These are phyloP conservation scores for Pseudogymnoascus sp. DNA, from an alignment of 2,329 filamentous ascomycete species.

Conservation along the genomic window DNA sequence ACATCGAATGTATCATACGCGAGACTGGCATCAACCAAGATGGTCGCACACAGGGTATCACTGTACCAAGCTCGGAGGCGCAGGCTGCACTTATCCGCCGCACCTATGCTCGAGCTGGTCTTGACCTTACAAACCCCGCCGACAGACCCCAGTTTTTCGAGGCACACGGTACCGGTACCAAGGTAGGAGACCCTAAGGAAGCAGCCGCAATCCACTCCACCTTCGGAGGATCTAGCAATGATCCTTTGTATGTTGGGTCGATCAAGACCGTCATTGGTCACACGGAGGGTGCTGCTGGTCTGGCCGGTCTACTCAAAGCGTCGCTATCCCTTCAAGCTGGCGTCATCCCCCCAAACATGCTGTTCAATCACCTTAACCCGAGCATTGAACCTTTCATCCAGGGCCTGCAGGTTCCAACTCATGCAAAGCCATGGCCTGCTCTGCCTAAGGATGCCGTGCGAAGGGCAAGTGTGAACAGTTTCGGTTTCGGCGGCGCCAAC, in stretches of 20 bases:
- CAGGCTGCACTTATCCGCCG: conserved; percentile 27
- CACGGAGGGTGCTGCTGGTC: conserved; percentile 20
- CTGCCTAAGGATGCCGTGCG: conserved; percentile 18
- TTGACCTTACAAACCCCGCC: not conserved
- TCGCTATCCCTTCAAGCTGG: conserved; percentile 26
- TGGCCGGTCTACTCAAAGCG: conserved; percentile 21
- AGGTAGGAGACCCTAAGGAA: conserved; percentile 24
- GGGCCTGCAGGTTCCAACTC: not conserved
- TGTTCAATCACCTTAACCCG: conserved; percentile 32
- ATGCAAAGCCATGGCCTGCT: conserved; percentile 17
- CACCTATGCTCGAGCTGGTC: conserved; percentile 9
- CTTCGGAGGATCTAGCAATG: conserved; percentile 15
- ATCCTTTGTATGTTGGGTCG: conserved; percentile 18
- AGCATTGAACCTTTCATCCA: conserved; percentile 21
- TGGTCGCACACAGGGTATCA: conserved; percentile 45
- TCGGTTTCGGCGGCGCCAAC: conserved; percentile 43
- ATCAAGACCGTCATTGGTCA: conserved; percentile 27
- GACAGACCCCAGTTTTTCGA: conserved; percentile 19
- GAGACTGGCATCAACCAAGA: conserved; percentile 50
- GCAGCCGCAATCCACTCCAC: conserved; percentile 19
- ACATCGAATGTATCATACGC: conserved; percentile 48
- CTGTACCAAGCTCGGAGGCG: conserved; percentile 41
- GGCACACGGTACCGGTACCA: conserved; percentile 26
- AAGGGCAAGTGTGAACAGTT: conserved; percentile 18
- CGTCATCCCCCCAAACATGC: conserved; percentile 25